Conservation (phyloP, 2,329 filamentous ascomycete genomes). For the Monosporascus cannonballus region DNA sequence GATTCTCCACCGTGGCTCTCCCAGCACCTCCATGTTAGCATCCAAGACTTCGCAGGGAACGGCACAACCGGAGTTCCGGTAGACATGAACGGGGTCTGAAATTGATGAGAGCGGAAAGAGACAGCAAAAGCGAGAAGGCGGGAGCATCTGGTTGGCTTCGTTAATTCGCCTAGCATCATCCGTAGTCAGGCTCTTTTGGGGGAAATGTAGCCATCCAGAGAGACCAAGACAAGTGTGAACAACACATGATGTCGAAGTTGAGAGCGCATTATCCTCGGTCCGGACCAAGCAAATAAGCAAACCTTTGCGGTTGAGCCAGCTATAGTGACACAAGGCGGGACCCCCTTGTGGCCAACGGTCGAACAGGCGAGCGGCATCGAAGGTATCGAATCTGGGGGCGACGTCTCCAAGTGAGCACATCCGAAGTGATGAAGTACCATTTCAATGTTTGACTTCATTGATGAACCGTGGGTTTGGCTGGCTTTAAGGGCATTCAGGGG, state of each 20-base stretch:
- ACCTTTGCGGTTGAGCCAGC: not conserved
- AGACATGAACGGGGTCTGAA: not conserved
- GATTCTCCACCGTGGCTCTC: not conserved
- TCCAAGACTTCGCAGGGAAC: not conserved
- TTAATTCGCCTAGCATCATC: not conserved
- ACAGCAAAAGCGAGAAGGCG: not conserved
- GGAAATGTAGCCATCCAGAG: not conserved
- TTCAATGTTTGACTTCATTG: constrained; percentile 6
- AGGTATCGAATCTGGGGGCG: constrained; percentile 6
- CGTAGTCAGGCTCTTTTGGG: not conserved
- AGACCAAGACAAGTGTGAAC: not conserved
- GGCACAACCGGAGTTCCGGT: not conserved
- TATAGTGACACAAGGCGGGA: constrained; percentile 10
- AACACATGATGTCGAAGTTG: not conserved
- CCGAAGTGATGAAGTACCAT: constrained; percentile 9
- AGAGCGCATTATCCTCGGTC: constrained; percentile 4
- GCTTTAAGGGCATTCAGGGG: constrained; percentile 2
- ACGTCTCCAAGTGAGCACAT: constrained; percentile 10
- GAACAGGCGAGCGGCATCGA: constrained; percentile 13
- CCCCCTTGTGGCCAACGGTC: constrained; percentile 18
- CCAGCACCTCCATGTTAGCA: not conserved
- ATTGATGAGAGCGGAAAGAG: not conserved
- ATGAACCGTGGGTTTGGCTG: constrained; percentile 4
- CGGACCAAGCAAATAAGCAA: constrained; percentile 4
- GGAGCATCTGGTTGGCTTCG: not conserved